Evolutionary conservation across 805 yeast genomes (phyloP).

Genomic region (Candida koratica): DNA sequence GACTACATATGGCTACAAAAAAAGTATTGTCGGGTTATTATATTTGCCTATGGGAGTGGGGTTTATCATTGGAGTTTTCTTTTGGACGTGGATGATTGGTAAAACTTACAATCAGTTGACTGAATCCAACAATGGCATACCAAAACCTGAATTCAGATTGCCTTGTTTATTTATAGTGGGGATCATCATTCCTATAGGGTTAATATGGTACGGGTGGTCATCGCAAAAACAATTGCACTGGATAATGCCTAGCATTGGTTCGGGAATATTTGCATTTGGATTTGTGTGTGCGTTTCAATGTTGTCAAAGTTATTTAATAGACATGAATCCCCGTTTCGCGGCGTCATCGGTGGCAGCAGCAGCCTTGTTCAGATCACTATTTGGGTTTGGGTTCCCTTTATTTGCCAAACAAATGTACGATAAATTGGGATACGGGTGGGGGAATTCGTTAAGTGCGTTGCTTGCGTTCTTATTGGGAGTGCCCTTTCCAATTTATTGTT

Average conservation of each 20-base stretch:
- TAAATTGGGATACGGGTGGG: conserved; percentile 65
- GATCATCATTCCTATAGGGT: conserved; percentile 52
- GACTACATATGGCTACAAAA: conserved; percentile 41
- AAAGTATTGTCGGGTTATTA: conserved; percentile 54
- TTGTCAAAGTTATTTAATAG: conserved; percentile 66
- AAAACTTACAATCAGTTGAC: conserved; percentile 34
- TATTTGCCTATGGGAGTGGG: conserved; percentile 58
- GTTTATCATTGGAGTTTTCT: conserved; percentile 43
- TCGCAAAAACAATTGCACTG: conserved; percentile 53
- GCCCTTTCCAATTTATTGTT: conserved; percentile 63
- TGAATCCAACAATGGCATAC: conserved; percentile 45
- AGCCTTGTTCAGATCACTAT: conserved; percentile 59
- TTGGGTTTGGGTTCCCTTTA: conserved; percentile 69
- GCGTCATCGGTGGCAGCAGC: conserved; percentile 71
- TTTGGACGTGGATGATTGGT: conserved; percentile 47
- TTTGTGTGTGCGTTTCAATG: conserved; percentile 63
- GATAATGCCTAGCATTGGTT: conserved; percentile 63
- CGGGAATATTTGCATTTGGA: conserved; percentile 55
- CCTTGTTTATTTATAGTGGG: conserved; percentile 51
- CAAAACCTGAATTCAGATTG: conserved; percentile 59
- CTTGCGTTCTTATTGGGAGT: conserved; percentile 55
- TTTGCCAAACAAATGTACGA: conserved; percentile 58
- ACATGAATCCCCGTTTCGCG: conserved; percentile 62
- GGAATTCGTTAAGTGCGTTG: conserved; percentile 58
- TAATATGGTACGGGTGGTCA: conserved; percentile 72